Evolutionary conservation across 2,329 filamentous ascomycete species (phyloP).

Genomic region (Stagonosporopsis chrysanthemi): DNA sequence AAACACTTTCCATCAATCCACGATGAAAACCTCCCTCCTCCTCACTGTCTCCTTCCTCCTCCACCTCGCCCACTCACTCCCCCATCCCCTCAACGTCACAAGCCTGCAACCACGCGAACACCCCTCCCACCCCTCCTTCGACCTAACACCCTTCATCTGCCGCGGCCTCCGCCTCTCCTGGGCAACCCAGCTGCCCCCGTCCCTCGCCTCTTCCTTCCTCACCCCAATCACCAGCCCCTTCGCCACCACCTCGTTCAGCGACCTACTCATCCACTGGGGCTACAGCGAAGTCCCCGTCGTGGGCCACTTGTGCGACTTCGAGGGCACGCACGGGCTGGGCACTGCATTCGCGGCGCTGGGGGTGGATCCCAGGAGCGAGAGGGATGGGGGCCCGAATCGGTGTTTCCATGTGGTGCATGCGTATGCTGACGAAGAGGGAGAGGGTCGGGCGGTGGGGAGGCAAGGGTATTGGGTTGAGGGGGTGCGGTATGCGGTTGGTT

Average conservation of each 20-base stretch:
- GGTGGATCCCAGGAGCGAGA: constrained; percentile 9
- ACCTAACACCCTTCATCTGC: neutral
- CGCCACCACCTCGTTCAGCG: constrained; percentile 6
- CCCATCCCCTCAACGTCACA: no score
- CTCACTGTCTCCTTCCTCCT: no score
- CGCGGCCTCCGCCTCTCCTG: constrained; percentile 8
- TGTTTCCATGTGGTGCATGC: no score
- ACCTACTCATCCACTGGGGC: constrained; percentile 14
- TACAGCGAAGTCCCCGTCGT: constrained; percentile 11
- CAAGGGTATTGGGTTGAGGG: no score
- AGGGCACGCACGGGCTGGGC: neutral
- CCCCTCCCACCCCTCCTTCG: neutral
- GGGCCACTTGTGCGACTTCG: constrained; percentile 15
- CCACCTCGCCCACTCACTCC: no score
- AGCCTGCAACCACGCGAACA: no score
- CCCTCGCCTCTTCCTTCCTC: constrained; percentile 8
- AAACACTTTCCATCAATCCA: no score
- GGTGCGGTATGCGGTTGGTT: no score
- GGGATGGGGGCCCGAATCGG: constrained; percentile 16
- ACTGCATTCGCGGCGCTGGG: constrained; percentile 15
- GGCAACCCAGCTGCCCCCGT: constrained; percentile 4
- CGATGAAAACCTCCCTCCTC: no score
- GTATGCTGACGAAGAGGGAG: no score
- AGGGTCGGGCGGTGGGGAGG: no score
- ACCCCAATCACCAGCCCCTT: constrained; percentile 15